Percentiles rank a stretch among this genome's conserved stretches.
These are phyloP conservation scores for Cymbidium sinense DNA, from an alignment of 106 monocot species.

Conservation along the genomic window DNA sequence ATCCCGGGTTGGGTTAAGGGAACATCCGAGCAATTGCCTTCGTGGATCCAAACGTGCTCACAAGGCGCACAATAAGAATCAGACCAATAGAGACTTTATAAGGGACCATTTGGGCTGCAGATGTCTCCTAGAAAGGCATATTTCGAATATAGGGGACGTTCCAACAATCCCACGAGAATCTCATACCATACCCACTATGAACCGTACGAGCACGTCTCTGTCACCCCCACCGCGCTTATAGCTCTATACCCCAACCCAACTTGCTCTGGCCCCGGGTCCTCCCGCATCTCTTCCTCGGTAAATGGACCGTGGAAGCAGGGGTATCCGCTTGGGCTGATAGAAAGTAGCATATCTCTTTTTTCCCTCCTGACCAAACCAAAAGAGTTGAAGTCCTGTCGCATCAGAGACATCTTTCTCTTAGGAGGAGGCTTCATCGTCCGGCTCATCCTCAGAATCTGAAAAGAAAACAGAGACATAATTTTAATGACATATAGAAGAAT, in stretches of 20 bases:
- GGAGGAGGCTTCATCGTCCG: too few species aligned
- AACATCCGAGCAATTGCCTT: conserved; percentile 18
- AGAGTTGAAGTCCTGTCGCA: too few species aligned
- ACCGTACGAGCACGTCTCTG: too few species aligned
- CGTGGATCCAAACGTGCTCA: background rate
- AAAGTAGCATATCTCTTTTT: too few species aligned
- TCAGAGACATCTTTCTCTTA: too few species aligned
- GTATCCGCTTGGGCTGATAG: too few species aligned
- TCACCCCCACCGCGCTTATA: background rate
- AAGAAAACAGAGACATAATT: too few species aligned
- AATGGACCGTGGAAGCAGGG: background rate
- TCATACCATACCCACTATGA: too few species aligned
- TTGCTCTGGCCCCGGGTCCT: background rate
- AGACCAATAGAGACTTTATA: background rate
- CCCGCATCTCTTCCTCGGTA: conserved; percentile 2
- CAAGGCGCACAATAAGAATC: background rate
- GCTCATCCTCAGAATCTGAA: too few species aligned
- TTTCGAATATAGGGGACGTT: background rate
- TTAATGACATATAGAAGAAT: too few species aligned
- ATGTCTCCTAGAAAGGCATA: background rate
- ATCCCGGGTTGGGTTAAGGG: conserved; percentile 22
- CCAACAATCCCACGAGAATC: background rate
- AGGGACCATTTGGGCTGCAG: background rate
- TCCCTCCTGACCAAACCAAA: too few species aligned
- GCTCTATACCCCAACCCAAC: background rate